Percentiles rank a stretch among this genome's conserved stretches.
These are phyloP conservation scores for Candida michaelii DNA, from an alignment of 805 yeast species.

Conservation along the genomic window DNA sequence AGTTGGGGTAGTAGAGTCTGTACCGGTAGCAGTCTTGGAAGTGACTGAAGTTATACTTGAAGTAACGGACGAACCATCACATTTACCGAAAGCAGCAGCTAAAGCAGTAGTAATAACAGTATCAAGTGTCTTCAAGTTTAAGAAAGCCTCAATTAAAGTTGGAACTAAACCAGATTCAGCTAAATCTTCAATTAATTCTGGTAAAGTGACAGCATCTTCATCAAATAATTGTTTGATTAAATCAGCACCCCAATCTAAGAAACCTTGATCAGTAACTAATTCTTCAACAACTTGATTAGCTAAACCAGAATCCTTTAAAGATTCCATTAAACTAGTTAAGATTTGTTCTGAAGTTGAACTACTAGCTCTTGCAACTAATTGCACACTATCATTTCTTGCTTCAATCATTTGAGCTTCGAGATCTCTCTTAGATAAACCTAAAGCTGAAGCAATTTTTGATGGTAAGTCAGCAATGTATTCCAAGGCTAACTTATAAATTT, in stretches of 20 bases:
- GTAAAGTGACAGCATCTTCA: conserved; percentile 27
- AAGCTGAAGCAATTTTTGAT: conserved; percentile 21
- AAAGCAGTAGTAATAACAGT: conserved; percentile 42
- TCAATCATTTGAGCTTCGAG: conserved; percentile 8
- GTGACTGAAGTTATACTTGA: conserved; percentile 24
- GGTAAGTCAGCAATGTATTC: conserved; percentile 31
- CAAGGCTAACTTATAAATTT: conserved; percentile 37
- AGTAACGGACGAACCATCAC: conserved; percentile 30
- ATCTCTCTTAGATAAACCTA: conserved; percentile 27
- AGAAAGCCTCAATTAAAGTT: conserved; percentile 36
- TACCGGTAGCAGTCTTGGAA: conserved; percentile 19
- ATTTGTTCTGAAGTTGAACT: conserved; percentile 12
- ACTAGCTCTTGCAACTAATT: conserved; percentile 9
- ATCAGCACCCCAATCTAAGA: conserved; percentile 39
- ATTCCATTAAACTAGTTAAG: conserved; percentile 39
- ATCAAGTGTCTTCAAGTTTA: conserved; percentile 37
- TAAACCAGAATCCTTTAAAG: conserved; percentile 44
- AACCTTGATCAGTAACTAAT: conserved; percentile 36
- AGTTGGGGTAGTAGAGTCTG: conserved; percentile 13
- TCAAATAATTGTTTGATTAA: conserved; percentile 32
- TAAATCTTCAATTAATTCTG: conserved; percentile 29
- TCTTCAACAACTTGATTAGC: conserved; percentile 37
- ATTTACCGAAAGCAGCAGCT: conserved; percentile 41
- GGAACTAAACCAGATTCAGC: conserved; percentile 39
- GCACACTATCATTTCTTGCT: background rate